A percentile compares a stretch with the other conserved stretches of the same genome.
Evolutionary conservation across 2,329 filamentous ascomycete species (phyloP).

Genomic region (Clonostachys rhizophaga): DNA sequence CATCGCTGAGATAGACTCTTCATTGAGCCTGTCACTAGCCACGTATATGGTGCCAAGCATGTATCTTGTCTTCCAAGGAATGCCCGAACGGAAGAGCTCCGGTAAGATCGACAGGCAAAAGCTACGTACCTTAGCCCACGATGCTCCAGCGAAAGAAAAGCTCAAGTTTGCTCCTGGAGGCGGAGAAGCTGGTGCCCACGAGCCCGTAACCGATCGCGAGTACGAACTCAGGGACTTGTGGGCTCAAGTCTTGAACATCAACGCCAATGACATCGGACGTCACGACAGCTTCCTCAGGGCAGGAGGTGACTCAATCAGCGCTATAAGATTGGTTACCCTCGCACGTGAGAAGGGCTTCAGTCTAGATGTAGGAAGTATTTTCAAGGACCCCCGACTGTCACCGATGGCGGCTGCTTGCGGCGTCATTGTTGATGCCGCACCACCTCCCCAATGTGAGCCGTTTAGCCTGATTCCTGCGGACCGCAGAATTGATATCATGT

Average conservation of each 20-base stretch:
- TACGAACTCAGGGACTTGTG: constrained; percentile 16
- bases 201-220: constrained; percentile 3
- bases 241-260: constrained; percentile 4
- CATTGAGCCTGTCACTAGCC: constrained; percentile 7
- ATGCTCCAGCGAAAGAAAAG: constrained; percentile 13
- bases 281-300: constrained; percentile 34
- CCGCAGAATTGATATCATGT: background rate
- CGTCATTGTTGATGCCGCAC: background rate
- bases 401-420: constrained; percentile 25
- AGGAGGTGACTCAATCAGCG: constrained; percentile 38
- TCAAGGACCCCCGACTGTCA: constrained; percentile 30
- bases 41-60: constrained; percentile 22
- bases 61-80: constrained; percentile 15
- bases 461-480: constrained; percentile 1
- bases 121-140: background rate
- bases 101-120: constrained; percentile 23
- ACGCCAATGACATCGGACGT: constrained; percentile 4
- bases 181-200: constrained; percentile 10
- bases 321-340: constrained; percentile 36
- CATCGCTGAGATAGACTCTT: background rate
- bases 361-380: constrained; percentile 32
- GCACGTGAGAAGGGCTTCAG: constrained; percentile 24
- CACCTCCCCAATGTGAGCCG: background rate
- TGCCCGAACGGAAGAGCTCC: constrained; percentile 15
- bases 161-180: background rate